A percentile compares a stretch with the other conserved stretches of the same genome.
Conservation (phyloP, 169 alveolate species). For the Cryptosporidium baileyi region DNA sequence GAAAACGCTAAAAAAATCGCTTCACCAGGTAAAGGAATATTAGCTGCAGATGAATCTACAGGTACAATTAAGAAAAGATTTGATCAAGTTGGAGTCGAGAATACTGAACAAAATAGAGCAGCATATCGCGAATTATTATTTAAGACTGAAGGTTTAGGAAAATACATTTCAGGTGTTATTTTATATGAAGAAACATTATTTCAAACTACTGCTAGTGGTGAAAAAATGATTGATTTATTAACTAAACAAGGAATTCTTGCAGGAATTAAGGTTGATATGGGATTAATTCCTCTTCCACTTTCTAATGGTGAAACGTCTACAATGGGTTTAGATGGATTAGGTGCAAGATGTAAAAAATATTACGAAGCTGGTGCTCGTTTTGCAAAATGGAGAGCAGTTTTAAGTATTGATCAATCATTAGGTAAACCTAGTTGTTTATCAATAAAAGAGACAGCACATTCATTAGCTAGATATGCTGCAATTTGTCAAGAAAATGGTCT, state of each 20-base stretch:
- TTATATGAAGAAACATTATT: slow-evolving; percentile 97
- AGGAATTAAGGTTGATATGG: slow-evolving; percentile 94
- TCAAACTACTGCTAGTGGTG: slow-evolving; percentile 88
- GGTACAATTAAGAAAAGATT: slow-evolving; percentile 97
- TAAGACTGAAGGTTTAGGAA: slow-evolving; percentile 90
- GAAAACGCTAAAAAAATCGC: slow-evolving; percentile 81
- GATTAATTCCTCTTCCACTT: slow-evolving; percentile 79
- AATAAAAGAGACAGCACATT: slow-evolving; percentile 93
- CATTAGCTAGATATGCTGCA: slow-evolving; percentile 98
- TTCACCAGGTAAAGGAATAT: slow-evolving; percentile 95
- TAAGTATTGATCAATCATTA: slow-evolving; percentile 89
- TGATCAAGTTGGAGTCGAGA: slow-evolving; percentile 91
- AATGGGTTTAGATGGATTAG: slow-evolving; percentile 96
- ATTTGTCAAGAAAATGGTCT: slow-evolving; percentile 96
- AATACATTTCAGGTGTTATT: slow-evolving; percentile 97
- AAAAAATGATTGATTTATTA: slow-evolving; percentile 86
- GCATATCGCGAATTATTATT: slow-evolving; percentile 94
- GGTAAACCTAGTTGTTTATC: slow-evolving; percentile 92
- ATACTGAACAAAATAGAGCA: slow-evolving; percentile 94
- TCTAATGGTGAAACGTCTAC: slow-evolving; percentile 84
- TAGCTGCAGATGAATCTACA: slow-evolving; percentile 99
- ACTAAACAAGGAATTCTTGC: slow-evolving; percentile 93
- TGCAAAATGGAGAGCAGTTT: slow-evolving; percentile 99
- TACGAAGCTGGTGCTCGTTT: slow-evolving; percentile 98
- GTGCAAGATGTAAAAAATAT: slow-evolving; percentile 93